A percentile compares a stretch with the other conserved stretches of the same genome.
Evolutionary conservation across 148 eudicot genomes (phyloP).

Genomic region (Mesembryanthemum crystallinum): DNA sequence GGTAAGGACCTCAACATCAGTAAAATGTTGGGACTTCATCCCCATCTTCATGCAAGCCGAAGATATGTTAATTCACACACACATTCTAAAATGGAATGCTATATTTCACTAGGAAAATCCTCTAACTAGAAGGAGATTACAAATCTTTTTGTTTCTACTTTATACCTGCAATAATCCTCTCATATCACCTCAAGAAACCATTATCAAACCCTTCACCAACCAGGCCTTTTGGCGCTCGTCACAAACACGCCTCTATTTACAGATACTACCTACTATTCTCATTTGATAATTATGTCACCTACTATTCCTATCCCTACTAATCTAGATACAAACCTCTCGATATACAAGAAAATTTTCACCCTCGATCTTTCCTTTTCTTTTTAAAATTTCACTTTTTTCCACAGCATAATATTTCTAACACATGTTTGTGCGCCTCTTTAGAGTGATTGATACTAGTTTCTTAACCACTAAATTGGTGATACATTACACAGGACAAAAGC

Average conservation of each 20-base stretch:
- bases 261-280: background rate
- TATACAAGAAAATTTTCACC: background rate
- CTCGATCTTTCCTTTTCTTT: background rate
- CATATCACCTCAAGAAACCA: background rate
- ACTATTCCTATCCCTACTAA: too few species aligned
- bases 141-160: background rate
- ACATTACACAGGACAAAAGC: slow-evolving; percentile 38
- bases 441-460: background rate
- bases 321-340: background rate
- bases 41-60: background rate
- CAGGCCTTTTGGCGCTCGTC: background rate
- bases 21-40: background rate
- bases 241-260: background rate
- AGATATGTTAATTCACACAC: background rate
- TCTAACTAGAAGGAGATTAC: background rate
- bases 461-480: background rate
- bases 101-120: background rate
- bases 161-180: background rate
- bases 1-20: slow-evolving; percentile 31
- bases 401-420: background rate
- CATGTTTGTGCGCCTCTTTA: background rate
- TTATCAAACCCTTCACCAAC: background rate
- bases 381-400: background rate
- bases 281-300: background rate
- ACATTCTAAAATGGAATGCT: background rate